These are phyloP conservation scores for Lactarius indigo DNA, from an alignment of 768 basidiomycete species.

Conservation along the genomic window DNA sequence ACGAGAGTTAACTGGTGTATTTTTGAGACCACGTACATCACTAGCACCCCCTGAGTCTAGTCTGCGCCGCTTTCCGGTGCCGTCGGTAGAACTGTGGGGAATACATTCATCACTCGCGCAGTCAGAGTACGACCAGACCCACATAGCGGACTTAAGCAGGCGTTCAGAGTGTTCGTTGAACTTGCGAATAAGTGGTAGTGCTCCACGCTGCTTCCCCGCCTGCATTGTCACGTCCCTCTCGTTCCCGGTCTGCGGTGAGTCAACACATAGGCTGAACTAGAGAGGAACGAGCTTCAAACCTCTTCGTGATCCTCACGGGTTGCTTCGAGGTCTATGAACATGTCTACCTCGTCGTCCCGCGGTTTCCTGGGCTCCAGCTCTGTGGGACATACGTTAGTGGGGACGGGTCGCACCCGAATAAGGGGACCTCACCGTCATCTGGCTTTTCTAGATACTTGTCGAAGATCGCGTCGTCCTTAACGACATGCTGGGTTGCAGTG, in stretches of 20 bases:
- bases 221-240: constrained; percentile 94
- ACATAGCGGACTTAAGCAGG: constrained; percentile 78
- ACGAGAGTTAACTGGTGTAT: background rate
- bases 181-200: constrained; percentile 89
- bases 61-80: constrained; percentile 59
- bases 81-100: constrained; percentile 41
- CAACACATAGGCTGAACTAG: background rate
- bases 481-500: constrained; percentile 76
- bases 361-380: constrained; percentile 75
- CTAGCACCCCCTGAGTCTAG: constrained; percentile 38
- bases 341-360: constrained; percentile 62
- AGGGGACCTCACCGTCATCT: constrained; percentile 70
- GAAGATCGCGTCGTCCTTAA: constrained; percentile 90
- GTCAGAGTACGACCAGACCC: constrained; percentile 27
- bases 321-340: constrained; percentile 82
- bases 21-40: constrained; percentile 37
- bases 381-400: constrained; percentile 32
- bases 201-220: constrained; percentile 82
- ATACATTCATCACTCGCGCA: constrained; percentile 5
- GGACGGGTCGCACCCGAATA: background rate
- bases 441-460: constrained; percentile 96
- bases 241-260: constrained; percentile 67
- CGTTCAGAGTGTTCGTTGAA: constrained; percentile 98
- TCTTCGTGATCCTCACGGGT: constrained; percentile 90
- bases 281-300: constrained; percentile 39